These are phyloP conservation scores for Marasmius oreades DNA, from an alignment of 1,284 basidiomycete genomes.

Conservation along the genomic window DNA sequence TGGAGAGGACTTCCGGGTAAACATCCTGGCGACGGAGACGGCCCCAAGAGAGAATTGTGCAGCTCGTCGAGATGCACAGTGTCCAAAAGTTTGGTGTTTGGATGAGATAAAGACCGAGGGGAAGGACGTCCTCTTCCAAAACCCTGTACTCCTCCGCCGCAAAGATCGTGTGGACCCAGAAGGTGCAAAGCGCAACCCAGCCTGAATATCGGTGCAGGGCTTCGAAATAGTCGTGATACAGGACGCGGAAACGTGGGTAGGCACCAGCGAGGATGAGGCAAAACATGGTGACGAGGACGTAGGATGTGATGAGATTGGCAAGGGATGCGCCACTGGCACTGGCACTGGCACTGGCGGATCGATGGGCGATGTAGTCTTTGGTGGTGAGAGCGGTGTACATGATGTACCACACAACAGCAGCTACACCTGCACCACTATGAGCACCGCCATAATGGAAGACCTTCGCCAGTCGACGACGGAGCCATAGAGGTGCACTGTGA, in stretches of 20 bases:
- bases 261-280: constrained; percentile 28
- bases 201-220: constrained; percentile 30
- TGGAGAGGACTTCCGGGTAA: constrained; percentile 28
- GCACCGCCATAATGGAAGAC: constrained; percentile 33
- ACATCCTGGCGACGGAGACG: constrained; percentile 25
- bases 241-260: constrained; percentile 27
- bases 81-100: constrained; percentile 30
- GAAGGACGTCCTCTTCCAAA: constrained; percentile 15
- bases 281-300: constrained; percentile 26
- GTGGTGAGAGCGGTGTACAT: constrained; percentile 29
- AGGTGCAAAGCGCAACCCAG: constrained; percentile 28
- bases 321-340: constrained; percentile 17
- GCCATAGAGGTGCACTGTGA: constrained; percentile 28
- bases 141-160: constrained; percentile 13
- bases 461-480: constrained; percentile 28
- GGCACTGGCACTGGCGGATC: too few species aligned
- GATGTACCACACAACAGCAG: constrained; percentile 31
- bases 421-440: constrained; percentile 30
- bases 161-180: constrained; percentile 27
- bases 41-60: constrained; percentile 30
- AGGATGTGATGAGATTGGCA: constrained; percentile 23
- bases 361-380: constrained; percentile 23
- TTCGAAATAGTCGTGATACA: constrained; percentile 33
- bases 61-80: constrained; percentile 29
- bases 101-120: constrained; percentile 24